Conservation (phyloP, 345 rosid species). For the Cardamine resedifolia region DNA sequence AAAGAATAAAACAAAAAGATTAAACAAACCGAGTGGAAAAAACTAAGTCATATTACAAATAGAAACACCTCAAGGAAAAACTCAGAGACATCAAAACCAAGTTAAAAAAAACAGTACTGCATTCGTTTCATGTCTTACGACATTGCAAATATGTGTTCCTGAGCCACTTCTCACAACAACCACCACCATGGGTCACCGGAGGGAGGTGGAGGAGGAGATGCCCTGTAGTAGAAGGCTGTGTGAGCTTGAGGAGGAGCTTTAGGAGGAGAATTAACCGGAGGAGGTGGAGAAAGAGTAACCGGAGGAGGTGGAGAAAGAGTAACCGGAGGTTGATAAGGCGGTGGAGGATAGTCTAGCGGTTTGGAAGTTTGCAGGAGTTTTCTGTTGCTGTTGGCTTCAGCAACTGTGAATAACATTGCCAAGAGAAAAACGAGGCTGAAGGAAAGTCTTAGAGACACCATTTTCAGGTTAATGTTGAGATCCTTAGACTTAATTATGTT, state of each 20-base stretch:
- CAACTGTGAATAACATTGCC: conserved; percentile 23
- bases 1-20: neutral
- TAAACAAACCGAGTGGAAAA: neutral
- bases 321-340: neutral
- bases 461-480: conserved; percentile 26
- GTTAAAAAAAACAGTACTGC: neutral
- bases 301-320: too few species aligned
- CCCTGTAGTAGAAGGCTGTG: conserved; percentile 28
- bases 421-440: conserved; percentile 6
- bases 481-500: neutral
- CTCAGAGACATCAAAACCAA: neutral
- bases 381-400: conserved; percentile 27
- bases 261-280: neutral
- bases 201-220: conserved; percentile 35
- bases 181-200: conserved; percentile 33
- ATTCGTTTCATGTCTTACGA: neutral
- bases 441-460: conserved; percentile 29
- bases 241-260: neutral
- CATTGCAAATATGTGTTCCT: neutral
- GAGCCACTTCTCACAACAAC: conserved; percentile 12
- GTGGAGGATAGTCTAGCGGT: conserved; percentile 13
- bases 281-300: neutral
- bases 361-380: conserved; percentile 28
- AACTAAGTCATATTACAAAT: neutral
- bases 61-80: neutral